Evolutionary conservation across 176 grass and related monocot genomes (phyloP).

Genomic region (Typha latifolia): DNA sequence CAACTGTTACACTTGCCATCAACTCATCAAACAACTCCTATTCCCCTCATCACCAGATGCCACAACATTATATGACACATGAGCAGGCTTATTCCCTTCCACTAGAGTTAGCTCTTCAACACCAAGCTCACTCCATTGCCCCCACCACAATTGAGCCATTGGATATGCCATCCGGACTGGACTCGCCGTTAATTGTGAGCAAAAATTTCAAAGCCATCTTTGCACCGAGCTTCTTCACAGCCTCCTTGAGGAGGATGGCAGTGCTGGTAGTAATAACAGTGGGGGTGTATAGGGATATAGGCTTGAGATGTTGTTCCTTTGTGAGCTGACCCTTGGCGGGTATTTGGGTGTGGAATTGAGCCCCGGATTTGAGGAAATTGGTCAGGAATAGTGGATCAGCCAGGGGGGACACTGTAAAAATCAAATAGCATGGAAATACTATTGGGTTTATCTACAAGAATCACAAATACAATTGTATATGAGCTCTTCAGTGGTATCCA

Average conservation of each 20-base stretch:
- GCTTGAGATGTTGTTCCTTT: constrained; percentile 23
- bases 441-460: too few relatives aligned
- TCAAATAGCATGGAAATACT: too few relatives aligned
- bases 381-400: too few relatives aligned
- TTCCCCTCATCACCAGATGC: constrained; percentile 22
- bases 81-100: constrained; percentile 50
- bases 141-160: constrained; percentile 1
- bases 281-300: constrained; percentile 27
- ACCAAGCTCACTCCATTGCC: constrained; percentile 40
- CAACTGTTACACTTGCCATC: constrained; percentile 27
- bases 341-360: constrained; percentile 34
- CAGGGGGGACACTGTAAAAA: too few relatives aligned
- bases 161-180: neutral
- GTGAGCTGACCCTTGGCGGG: constrained; percentile 12
- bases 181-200: constrained; percentile 20
- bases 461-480: too few relatives aligned
- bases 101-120: constrained; percentile 43
- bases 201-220: constrained; percentile 10
- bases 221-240: constrained; percentile 2
- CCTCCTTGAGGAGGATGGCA: constrained; percentile 21
- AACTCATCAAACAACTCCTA: constrained; percentile 10
- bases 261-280: neutral
- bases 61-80: constrained; percentile 36
- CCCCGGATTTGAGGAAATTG: too few relatives aligned
- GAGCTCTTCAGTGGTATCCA: too few relatives aligned